Evolutionary conservation across 2,329 filamentous ascomycete species (phyloP), one percentile per base, ranked within the genome.

Genomic region (Penicillium sp.): DNA sequence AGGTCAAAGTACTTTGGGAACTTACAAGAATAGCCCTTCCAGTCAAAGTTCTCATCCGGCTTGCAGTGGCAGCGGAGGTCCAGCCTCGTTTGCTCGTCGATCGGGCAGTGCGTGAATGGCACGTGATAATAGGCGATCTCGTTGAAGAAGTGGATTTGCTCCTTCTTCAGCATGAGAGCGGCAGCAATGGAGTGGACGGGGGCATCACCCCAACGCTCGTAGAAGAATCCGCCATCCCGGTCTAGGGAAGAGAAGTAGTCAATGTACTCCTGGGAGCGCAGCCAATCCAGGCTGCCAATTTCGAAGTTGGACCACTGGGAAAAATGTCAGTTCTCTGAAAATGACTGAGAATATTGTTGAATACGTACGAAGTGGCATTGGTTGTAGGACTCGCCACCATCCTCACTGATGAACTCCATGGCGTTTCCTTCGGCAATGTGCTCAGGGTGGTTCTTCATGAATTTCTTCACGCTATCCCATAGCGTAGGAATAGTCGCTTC

Each of bases 61-160:
- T 98, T 89, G 74, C 93, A 98, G 70, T 90, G 86, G 71, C 93
- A 98, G 67, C 87, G 90, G 57, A 91, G 81, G 57, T 95, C 85
- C 45, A 90, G 70, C 55, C 90, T 82, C 44, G 80, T 82, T 72
- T 95, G 79, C 72, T 97, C 89, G 44, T 86, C 87, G 0, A 89
- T 95, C 2, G 93, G 93, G 71, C 93, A 98, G 72, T 98, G 93
- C 4, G 90, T 97, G 69, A 98, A 98, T 18, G 93, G 93, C 20
- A 96, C 87, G 67, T 98, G 93, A 72, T 89, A 96, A 73, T 98
- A 98, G 49, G 88, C 91, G 62, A 98, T 98, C 64, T 98, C 91
- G 70, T 98, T 88, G 77, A 97, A 98, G 76, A 98, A 98, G 70
- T 98, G 93, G 52, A 98, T 83, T 68, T 98, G 84, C 40, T 93